A percentile compares a stretch with the other conserved stretches of the same genome.
phyloP scores from a whole-genome alignment of 495 filamentous ascomycete genomes.

The Neurospora intermedia region DNA sequence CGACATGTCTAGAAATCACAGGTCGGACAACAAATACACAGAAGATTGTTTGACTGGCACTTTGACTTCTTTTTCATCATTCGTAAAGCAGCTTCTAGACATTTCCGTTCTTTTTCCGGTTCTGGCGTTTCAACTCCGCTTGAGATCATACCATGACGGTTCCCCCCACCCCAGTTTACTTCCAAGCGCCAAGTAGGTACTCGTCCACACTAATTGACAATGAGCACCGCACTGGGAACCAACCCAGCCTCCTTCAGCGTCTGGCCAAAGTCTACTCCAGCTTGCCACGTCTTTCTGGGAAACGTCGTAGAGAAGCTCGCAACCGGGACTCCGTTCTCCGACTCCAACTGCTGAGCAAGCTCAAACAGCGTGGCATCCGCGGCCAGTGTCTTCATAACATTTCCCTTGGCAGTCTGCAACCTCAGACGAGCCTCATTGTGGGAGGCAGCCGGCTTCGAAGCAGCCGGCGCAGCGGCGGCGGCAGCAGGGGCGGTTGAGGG shows the following conservation, averaged over 20 bases:
- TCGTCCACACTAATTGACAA: slow-evolving; percentile 45
- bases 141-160: background rate
- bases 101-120: background rate
- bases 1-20: background rate
- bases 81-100: background rate
- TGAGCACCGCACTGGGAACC: slow-evolving; percentile 76
- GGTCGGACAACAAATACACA: background rate
- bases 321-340: slow-evolving; percentile 48
- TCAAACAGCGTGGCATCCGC: slow-evolving; percentile 89
- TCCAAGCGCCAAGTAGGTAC: background rate
- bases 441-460: slow-evolving; percentile 25
- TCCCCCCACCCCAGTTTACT: background rate
- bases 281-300: slow-evolving; percentile 69
- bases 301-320: slow-evolving; percentile 75
- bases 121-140: background rate
- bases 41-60: background rate
- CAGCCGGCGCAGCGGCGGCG: slow-evolving; percentile 18
- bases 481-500: slow-evolving; percentile 27
- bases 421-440: slow-evolving; percentile 76
- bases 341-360: slow-evolving; percentile 62
- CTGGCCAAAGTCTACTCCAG: slow-evolving; percentile 72
- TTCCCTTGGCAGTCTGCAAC: slow-evolving; percentile 64
- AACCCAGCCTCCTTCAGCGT: slow-evolving; percentile 87
- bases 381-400: slow-evolving; percentile 69
- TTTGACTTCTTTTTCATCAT: background rate